Evolutionary conservation across 805 yeast genomes (phyloP), one percentile per base, ranked within the genome.

Genomic region (Kregervanrija fluxuum): DNA sequence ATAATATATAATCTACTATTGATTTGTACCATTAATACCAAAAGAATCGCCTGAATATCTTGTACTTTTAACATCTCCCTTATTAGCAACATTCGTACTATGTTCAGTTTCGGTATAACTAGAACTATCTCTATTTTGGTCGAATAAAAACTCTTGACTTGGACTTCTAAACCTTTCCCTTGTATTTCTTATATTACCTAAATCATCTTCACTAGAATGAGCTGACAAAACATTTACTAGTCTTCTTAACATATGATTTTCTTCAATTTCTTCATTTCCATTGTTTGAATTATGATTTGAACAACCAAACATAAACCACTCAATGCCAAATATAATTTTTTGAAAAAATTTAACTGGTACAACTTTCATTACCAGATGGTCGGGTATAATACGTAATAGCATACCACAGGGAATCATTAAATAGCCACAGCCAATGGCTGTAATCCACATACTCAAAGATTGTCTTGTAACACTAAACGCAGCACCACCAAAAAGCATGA

Each of bases 401-500:
- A 71, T 60, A 45, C 97, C 98, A 38, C 79, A 74, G 0, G 98
- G 97, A 35, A 93, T 66, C 12, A 96, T 82, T 13, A 85, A 40
- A 50, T 84, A 60, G 30, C 98, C 98, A 66, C 95, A 79, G 28
- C 85, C 57, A 5, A 91, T 65, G 0, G 98, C 93, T 2, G 88
- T 80, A 1, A 77, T 93, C 99, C 99, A 95, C 85, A 82, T 80
- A 1, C 79, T 79, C 8, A 85, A 84, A 1, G 95, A 83, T 65
- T 85, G 95, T 49, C 82, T 74, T 2, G 77, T 78, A 51, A 90
- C 74, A 8, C 90, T 79, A 66, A 93, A 93, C 0, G 99, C 96
- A 36, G 91, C 85, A 45, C 99, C 99, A 44, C 99, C 99, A 50
- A 87, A 91, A 65, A 81, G 85, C 98, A 93, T 93, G 55, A 93